These are phyloP conservation scores for Reticulascus tulasneorum DNA, from an alignment of 2,329 filamentous ascomycete species.

Conservation along the genomic window DNA sequence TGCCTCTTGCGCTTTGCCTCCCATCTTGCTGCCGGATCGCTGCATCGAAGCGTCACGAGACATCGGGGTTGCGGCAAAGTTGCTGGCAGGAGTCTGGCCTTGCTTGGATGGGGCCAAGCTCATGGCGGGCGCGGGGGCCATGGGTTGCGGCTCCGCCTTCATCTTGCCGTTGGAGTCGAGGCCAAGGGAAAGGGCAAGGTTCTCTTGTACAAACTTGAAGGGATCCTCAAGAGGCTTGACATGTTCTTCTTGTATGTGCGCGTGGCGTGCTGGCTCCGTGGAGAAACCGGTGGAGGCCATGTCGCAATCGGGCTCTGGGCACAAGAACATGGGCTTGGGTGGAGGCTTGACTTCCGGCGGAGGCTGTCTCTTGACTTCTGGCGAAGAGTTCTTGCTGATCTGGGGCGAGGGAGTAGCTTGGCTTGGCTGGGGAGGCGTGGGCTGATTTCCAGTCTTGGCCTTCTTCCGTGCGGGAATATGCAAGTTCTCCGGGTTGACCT, in stretches of 20 bases:
- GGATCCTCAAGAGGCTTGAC: slow-evolving; percentile 52
- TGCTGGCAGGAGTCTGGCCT: slow-evolving; percentile 40
- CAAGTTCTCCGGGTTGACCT: slow-evolving; percentile 50
- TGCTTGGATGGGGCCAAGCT: slow-evolving; percentile 40
- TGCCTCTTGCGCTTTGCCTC: slow-evolving; percentile 34
- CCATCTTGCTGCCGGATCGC: slow-evolving; percentile 41
- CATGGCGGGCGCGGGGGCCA: slow-evolving; percentile 32
- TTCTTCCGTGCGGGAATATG: slow-evolving; percentile 55
- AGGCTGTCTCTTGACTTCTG: slow-evolving; percentile 36
- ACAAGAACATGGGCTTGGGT: slow-evolving; percentile 41
- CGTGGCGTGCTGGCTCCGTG: slow-evolving; percentile 49
- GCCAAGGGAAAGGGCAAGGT: slow-evolving; percentile 44
- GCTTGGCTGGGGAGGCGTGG: slow-evolving; percentile 31
- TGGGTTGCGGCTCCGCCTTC: slow-evolving; percentile 29
- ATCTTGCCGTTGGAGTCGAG: slow-evolving; percentile 46
- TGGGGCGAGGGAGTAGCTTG: slow-evolving; percentile 45
- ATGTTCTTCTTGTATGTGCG: slow-evolving; percentile 58
- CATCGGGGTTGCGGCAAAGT: slow-evolving; percentile 42
- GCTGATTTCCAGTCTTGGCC: slow-evolving; percentile 41
- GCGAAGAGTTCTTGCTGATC: slow-evolving; percentile 42
- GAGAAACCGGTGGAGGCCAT: slow-evolving; percentile 44
- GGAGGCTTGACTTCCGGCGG: slow-evolving; percentile 20
- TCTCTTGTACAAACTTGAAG: slow-evolving; percentile 47
- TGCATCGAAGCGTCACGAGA: slow-evolving; percentile 49
- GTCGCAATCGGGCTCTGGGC: slow-evolving; percentile 53